Conservation (phyloP, 2,329 filamentous ascomycete genomes). For the Ustulina deusta region DNA sequence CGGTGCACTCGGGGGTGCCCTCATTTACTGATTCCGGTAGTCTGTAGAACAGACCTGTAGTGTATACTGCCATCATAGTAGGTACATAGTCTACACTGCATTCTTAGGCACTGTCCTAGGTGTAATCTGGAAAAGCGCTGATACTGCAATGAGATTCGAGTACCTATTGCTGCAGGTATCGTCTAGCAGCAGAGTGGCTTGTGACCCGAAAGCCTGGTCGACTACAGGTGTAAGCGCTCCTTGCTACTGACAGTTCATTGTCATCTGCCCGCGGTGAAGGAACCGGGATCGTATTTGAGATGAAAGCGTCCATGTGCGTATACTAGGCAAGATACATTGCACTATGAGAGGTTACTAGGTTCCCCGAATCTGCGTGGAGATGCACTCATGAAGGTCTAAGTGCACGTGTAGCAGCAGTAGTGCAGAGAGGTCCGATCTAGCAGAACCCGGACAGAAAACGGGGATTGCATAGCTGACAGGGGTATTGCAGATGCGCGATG, state of each 20-base stretch:
- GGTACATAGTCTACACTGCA: not conserved
- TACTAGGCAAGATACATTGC: too few species aligned
- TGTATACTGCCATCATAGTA: not conserved
- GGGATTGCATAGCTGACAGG: slow-evolving; percentile 15
- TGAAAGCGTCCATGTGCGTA: slow-evolving; percentile 1
- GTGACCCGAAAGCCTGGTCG: slow-evolving; percentile 26
- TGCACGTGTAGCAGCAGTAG: not conserved
- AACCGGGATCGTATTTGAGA: not conserved
- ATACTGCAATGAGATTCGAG: slow-evolving; percentile 15
- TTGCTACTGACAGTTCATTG: not conserved
- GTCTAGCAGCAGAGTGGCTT: slow-evolving; percentile 25
- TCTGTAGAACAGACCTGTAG: slow-evolving; percentile 8
- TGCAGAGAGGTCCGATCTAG: slow-evolving; percentile 6
- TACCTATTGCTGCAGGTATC: slow-evolving; percentile 34
- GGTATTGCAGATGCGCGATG: slow-evolving; percentile 31
- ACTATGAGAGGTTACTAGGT: too few species aligned
- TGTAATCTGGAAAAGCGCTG: slow-evolving; percentile 21
- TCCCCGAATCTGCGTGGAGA: slow-evolving; percentile 1
- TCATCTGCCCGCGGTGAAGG: not conserved
- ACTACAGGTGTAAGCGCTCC: not conserved
- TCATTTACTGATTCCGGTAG: slow-evolving; percentile 14
- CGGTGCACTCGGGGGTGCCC: slow-evolving; percentile 11
- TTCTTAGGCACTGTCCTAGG: not conserved
- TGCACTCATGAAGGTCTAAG: too few species aligned
- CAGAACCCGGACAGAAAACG: not conserved